These are phyloP conservation scores for Trichoderma polysporum DNA, from an alignment of 2,329 filamentous ascomycete genomes.

Conservation along the genomic window DNA sequence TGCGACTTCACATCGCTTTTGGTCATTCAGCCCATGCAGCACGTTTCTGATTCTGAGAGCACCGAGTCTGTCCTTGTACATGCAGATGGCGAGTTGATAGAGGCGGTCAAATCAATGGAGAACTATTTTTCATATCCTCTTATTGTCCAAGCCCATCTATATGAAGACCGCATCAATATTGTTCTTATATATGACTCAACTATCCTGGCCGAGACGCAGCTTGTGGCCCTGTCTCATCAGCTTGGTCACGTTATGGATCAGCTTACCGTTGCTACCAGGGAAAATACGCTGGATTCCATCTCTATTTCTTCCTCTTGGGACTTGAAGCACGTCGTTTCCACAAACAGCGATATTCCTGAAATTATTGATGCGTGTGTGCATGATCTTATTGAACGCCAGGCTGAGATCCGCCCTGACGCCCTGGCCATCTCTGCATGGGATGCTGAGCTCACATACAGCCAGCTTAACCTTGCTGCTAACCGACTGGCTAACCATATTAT, in stretches of 20 bases:
- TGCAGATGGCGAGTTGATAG: neutral
- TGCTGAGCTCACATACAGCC: slow-evolving; percentile 5
- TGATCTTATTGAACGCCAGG: slow-evolving; percentile 18
- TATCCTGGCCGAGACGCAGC: neutral
- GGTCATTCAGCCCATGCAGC: slow-evolving; percentile 21
- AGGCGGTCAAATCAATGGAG: neutral
- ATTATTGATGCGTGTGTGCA: slow-evolving; percentile 30
- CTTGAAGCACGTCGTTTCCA: neutral
- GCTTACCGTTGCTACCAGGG: neutral
- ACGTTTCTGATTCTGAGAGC: neutral
- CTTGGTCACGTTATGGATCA: neutral
- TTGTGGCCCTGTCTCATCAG: slow-evolving; percentile 7
- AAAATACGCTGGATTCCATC: neutral
- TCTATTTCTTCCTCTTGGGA: slow-evolving; percentile 14
- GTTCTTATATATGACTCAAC: slow-evolving; percentile 4
- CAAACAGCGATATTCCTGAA: neutral
- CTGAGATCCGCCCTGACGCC: neutral
- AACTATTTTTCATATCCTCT: slow-evolving; percentile 16
- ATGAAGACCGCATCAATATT: neutral
- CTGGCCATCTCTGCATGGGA: slow-evolving; percentile 20
- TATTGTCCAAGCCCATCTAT: slow-evolving; percentile 10
- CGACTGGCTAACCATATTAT: slow-evolving; percentile 9
- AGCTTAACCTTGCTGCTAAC: slow-evolving; percentile 10
- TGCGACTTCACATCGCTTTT: slow-evolving; percentile 26
- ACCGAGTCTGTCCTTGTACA: neutral